A percentile compares a stretch with the other conserved stretches of the same genome.
Conservation (phyloP, 2,329 filamentous ascomycete species). For the Fusarium succisae region DNA sequence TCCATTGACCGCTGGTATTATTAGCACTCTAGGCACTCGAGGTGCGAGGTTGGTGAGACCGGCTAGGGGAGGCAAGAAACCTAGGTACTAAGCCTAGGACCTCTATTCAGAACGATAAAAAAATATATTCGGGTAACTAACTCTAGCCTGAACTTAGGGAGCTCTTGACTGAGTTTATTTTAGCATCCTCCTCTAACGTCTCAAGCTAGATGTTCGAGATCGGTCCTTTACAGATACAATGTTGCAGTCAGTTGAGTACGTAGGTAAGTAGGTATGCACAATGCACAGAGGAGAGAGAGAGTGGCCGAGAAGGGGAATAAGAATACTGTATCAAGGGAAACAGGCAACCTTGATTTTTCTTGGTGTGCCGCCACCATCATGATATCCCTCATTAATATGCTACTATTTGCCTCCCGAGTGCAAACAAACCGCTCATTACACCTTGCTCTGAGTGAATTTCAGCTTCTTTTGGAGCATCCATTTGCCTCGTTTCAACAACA, state of each 20-base stretch:
- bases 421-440: conserved; percentile 1
- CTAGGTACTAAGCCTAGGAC: background rate
- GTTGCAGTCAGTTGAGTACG: background rate
- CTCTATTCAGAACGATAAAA: background rate
- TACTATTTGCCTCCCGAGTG: background rate
- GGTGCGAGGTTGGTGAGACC: background rate
- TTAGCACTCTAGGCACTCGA: conserved; percentile 9
- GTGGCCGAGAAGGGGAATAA: background rate
- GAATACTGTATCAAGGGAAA: background rate
- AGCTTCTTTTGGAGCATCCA: background rate
- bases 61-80: background rate
- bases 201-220: conserved; percentile 9
- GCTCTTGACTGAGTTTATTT: background rate
- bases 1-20: conserved; percentile 21
- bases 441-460: background rate
- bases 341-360: conserved; percentile 1
- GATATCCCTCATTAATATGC: conserved; percentile 21
- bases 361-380: conserved; percentile 22
- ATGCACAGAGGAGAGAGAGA: background rate
- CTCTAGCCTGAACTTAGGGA: background rate
- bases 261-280: background rate
- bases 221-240: conserved; percentile 20
- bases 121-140: background rate
- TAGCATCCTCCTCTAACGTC: background rate
- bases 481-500: background rate